Conservation (phyloP, 768 basidiomycete genomes). For the Pisolithus orientalis region DNA sequence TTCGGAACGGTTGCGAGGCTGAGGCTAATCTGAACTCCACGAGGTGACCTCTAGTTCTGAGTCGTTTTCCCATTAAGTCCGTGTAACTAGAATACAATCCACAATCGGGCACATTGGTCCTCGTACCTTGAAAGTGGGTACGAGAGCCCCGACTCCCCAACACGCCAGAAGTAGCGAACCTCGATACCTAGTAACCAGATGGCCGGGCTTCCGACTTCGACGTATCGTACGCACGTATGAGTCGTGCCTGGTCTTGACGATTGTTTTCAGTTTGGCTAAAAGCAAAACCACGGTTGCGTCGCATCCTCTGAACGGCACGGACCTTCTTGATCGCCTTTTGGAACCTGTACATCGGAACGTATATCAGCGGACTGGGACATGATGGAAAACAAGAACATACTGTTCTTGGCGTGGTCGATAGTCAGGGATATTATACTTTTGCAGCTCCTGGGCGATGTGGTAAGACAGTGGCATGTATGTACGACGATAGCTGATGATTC, state of each 20-base stretch:
- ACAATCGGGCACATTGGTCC: background rate
- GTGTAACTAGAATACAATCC: background rate
- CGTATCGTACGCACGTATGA: constrained; percentile 86
- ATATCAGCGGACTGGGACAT: background rate
- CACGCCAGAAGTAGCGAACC: background rate
- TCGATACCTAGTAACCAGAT: constrained; percentile 54
- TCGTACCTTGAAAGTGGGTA: background rate
- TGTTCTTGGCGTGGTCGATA: constrained; percentile 97
- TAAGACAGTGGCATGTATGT: constrained; percentile 91
- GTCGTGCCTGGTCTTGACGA: constrained; percentile 79
- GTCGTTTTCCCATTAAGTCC: background rate
- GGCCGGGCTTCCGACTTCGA: constrained; percentile 68
- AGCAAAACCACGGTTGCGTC: constrained; percentile 93
- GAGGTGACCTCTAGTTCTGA: too few relatives aligned
- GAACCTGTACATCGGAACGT: constrained; percentile 49
- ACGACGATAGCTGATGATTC: constrained; percentile 66
- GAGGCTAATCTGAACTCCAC: too few relatives aligned
- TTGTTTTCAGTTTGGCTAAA: constrained; percentile 95
- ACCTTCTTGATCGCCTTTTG: constrained; percentile 99
- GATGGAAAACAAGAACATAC: constrained; percentile 30
- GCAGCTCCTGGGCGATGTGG: constrained; percentile 98
- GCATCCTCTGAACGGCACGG: constrained; percentile 96
- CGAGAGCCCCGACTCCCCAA: too few relatives aligned
- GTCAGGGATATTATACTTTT: constrained; percentile 96
- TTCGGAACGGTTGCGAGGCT: too few relatives aligned